Percentiles rank a stretch among this genome's conserved stretches.
phyloP scores from a whole-genome alignment of 2,329 filamentous ascomycete species.

The Trichoderma cornu-damae region DNA sequence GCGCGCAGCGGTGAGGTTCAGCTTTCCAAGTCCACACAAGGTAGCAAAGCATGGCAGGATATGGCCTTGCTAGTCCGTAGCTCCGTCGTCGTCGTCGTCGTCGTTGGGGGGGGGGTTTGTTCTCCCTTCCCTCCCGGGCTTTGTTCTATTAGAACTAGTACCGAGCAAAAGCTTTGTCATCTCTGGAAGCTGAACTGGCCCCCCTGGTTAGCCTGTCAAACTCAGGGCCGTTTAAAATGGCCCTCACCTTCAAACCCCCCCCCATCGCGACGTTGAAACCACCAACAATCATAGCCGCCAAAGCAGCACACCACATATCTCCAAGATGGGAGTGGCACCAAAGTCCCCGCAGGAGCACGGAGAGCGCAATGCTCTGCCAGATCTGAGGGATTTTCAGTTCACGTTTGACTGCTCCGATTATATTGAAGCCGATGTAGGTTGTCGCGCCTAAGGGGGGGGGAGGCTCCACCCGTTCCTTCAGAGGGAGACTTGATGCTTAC shows the following conservation, averaged over 20 bases:
- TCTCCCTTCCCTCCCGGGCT: no score
- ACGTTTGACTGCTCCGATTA: conserved; percentile 31
- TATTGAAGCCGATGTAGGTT: conserved; percentile 34
- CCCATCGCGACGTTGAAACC: background rate
- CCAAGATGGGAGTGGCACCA: background rate
- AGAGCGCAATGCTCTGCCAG: background rate
- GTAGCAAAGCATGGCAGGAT: no score
- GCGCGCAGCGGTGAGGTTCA: background rate
- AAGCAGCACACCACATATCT: no score
- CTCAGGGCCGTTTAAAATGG: conserved; percentile 7
- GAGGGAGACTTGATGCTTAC: background rate
- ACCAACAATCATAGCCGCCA: no score
- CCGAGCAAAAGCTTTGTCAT: background rate
- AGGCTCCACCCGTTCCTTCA: no score
- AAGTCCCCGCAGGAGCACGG: background rate
- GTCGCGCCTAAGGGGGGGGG: background rate
- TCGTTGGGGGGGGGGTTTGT: no score
- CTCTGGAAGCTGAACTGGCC: background rate
- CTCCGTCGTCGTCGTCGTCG: no score
- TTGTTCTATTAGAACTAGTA: background rate
- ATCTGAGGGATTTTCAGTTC: conserved; percentile 28
- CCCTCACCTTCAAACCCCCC: background rate
- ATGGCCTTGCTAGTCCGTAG: no score
- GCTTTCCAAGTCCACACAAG: no score
- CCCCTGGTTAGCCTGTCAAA: background rate